A percentile compares a stretch with the other conserved stretches of the same genome.
Conservation (phyloP, 78 protist genomes). For the Emiliania huxleyi region DNA sequence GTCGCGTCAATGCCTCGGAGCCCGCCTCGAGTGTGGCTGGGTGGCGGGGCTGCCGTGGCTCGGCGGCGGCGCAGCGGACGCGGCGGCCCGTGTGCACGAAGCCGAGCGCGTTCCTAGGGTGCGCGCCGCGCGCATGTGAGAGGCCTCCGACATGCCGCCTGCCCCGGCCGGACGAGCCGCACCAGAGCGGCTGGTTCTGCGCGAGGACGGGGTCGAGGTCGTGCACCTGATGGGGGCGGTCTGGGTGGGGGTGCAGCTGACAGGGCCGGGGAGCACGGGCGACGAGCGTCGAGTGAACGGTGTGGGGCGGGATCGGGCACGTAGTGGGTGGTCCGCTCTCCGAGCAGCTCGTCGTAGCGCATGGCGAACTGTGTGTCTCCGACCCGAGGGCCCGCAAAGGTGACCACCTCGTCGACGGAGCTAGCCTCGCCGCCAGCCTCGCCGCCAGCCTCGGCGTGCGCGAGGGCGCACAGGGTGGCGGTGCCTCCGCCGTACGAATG, state of each 20-base stretch:
- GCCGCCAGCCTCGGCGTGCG: too few species aligned
- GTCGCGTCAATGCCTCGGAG: too few species aligned
- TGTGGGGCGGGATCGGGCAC: background rate
- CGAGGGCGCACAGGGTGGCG: background rate
- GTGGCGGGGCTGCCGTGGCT: too few species aligned
- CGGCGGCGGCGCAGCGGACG: background rate
- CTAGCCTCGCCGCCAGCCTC: too few species aligned
- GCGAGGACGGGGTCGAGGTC: background rate
- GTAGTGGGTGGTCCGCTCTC: background rate
- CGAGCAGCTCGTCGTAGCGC: background rate
- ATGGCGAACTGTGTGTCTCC: background rate
- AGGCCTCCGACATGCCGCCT: too few species aligned
- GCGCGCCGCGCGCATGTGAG: too few species aligned
- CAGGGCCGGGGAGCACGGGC: too few species aligned
- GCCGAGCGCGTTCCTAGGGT: background rate
- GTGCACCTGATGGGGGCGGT: background rate
- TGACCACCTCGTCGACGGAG: background rate
- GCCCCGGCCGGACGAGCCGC: too few species aligned
- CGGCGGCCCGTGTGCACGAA: background rate
- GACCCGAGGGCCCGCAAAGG: background rate
- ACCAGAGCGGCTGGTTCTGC: background rate
- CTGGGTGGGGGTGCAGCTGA: too few species aligned
- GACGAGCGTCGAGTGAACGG: too few species aligned
- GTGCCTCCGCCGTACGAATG: background rate
- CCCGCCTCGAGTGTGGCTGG: too few species aligned